Evolutionary conservation across 768 basidiomycete species (phyloP).

Genomic region (Lentinula sp.): DNA sequence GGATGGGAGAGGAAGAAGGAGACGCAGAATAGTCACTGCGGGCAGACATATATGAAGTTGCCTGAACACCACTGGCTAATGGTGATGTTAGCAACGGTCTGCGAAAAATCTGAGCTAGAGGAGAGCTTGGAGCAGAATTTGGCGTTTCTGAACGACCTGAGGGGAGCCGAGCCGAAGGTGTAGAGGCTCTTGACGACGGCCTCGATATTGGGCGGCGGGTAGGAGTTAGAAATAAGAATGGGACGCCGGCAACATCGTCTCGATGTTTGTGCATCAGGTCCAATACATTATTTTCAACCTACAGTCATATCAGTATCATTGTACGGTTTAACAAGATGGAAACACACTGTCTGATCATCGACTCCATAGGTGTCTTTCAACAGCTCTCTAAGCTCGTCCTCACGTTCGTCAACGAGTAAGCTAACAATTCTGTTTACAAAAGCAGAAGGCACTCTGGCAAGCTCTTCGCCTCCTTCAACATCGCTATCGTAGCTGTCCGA

Average conservation of each 20-base stretch:
- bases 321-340: slow-evolving; percentile 6
- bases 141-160: slow-evolving; percentile 71
- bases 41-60: slow-evolving; percentile 52
- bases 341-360: slow-evolving; percentile 62
- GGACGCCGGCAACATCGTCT: slow-evolving; percentile 79
- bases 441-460: slow-evolving; percentile 46
- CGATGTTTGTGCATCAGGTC: slow-evolving; percentile 95
- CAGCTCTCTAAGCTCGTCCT: slow-evolving; percentile 76
- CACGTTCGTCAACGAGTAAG: slow-evolving; percentile 75
- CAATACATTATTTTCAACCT: slow-evolving; percentile 86
- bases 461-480: slow-evolving; percentile 46
- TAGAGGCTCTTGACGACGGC: slow-evolving; percentile 75
- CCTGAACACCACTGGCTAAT: slow-evolving; percentile 48
- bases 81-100: slow-evolving; percentile 75
- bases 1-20: slow-evolving; percentile 64
- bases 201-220: slow-evolving; percentile 74
- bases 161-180: slow-evolving; percentile 57
- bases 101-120: slow-evolving; percentile 67
- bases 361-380: slow-evolving; percentile 67
- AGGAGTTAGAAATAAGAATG: slow-evolving; percentile 78
- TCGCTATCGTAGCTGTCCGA: slow-evolving; percentile 54
- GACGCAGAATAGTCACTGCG: slow-evolving; percentile 48
- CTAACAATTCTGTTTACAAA: slow-evolving; percentile 69
- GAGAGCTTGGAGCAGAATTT: slow-evolving; percentile 68
- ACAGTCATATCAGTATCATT: slow-evolving; percentile 9